phyloP scores from a whole-genome alignment of 1,139 yeast species.

The Taphrina flavorubra region DNA sequence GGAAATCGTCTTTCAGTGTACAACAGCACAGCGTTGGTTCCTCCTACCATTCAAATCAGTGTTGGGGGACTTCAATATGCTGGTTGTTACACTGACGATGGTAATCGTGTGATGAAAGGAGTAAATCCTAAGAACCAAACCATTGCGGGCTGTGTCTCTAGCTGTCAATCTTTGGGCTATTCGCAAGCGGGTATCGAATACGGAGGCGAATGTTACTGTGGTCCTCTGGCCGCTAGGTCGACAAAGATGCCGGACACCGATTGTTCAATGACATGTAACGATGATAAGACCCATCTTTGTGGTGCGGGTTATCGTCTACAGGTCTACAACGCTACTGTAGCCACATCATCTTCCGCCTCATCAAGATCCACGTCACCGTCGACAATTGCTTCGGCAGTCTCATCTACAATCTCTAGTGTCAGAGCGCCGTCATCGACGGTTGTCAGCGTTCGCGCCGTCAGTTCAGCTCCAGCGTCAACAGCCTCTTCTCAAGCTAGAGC shows the following conservation, averaged over 20 bases:
- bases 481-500: neutral
- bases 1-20: constrained; percentile 36
- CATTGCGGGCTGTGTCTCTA: constrained; percentile 25
- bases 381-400: neutral
- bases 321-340: constrained; percentile 12
- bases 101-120: constrained; percentile 17
- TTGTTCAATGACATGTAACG: constrained; percentile 21
- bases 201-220: constrained; percentile 30
- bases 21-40: constrained; percentile 25
- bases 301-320: constrained; percentile 35
- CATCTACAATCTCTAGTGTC: neutral
- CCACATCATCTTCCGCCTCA: neutral
- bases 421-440: neutral
- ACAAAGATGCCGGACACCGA: constrained; percentile 26
- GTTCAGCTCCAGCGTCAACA: neutral
- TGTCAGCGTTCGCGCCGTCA: neutral
- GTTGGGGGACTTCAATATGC: constrained; percentile 27
- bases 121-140: constrained; percentile 14
- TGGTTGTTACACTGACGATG: constrained; percentile 32
- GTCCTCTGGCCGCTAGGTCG: constrained; percentile 16
- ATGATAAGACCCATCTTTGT: constrained; percentile 8
- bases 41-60: constrained; percentile 18
- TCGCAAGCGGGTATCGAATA: constrained; percentile 27
- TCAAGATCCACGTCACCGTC: neutral
- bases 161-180: constrained; percentile 20